Evolutionary conservation across 2,329 filamentous ascomycete genomes (phyloP).

Genomic region (Alternaria dauci): DNA sequence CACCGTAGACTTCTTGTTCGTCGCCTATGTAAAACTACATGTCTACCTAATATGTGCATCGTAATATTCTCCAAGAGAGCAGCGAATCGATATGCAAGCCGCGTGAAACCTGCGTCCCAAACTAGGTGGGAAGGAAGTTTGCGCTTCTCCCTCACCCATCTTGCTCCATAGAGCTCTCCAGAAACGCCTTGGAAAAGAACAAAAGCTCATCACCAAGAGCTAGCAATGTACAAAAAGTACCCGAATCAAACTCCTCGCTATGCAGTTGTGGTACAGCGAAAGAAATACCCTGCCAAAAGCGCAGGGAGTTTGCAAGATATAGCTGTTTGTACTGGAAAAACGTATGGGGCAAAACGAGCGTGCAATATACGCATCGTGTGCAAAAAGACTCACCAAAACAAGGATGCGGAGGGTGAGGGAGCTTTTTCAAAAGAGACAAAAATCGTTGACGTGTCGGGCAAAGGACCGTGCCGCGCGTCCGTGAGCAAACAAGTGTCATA

Average conservation of each 20-base stretch:
- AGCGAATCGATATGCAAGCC: not conserved
- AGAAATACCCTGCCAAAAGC: constrained; percentile 2
- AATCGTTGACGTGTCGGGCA: constrained; percentile 14
- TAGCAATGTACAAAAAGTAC: constrained; percentile 26
- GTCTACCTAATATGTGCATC: not conserved
- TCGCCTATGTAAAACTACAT: constrained; percentile 1
- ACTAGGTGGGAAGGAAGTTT: not conserved
- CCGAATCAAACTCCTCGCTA: constrained; percentile 44
- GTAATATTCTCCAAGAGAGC: not conserved
- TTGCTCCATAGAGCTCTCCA: not conserved
- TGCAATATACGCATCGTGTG: constrained; percentile 13
- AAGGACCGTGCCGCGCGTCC: constrained; percentile 25
- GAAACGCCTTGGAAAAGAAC: constrained; percentile 15
- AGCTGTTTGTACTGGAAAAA: constrained; percentile 1
- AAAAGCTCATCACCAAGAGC: constrained; percentile 28
- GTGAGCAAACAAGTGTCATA: constrained; percentile 26
- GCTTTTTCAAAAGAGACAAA: constrained; percentile 8
- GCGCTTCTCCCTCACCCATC: not conserved
- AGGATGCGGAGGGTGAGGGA: not conserved
- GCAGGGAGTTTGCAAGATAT: constrained; percentile 7
- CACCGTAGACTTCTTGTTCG: not conserved
- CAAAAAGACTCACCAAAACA: constrained; percentile 5
- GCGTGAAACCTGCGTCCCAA: not conserved
- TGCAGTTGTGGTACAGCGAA: constrained; percentile 38
- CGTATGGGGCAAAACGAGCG: constrained; percentile 6